Conservation (phyloP, 1,139 yeast genomes). For the Arxiozyma heterogenica region DNA sequence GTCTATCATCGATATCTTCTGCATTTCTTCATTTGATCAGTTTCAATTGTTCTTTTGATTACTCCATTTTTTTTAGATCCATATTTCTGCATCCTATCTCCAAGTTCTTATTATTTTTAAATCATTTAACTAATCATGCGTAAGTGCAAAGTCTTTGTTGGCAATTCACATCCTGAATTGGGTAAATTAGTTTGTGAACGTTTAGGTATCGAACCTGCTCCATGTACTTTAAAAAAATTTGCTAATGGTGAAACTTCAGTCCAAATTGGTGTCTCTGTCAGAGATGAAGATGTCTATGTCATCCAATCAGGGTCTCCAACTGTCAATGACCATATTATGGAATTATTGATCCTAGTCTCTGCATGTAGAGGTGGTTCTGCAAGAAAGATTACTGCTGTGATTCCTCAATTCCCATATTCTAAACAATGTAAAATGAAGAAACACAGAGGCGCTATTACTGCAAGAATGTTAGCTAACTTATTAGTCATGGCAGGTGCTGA, state of each 20-base stretch:
- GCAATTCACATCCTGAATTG: conserved; percentile 90
- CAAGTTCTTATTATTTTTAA: neutral
- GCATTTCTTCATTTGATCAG: neutral
- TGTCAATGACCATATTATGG: conserved; percentile 95
- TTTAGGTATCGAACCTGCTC: conserved; percentile 92
- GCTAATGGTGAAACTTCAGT: conserved; percentile 97
- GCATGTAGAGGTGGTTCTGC: conserved; percentile 98
- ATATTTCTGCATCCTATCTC: neutral
- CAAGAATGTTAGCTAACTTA: conserved; percentile 95
- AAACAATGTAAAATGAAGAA: conserved; percentile 97
- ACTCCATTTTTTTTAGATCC: neutral
- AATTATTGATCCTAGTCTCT: conserved; percentile 77
- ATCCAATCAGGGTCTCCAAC: conserved; percentile 87
- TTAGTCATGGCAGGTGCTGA: conserved; percentile 98
- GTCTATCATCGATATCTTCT: neutral
- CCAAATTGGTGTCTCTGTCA: conserved; percentile 85
- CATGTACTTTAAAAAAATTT: conserved; percentile 81
- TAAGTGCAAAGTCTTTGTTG: conserved; percentile 93
- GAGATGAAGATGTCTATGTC: conserved; percentile 95
- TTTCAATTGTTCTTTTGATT: neutral
- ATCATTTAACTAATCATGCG: conserved; percentile 51
- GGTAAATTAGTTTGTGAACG: conserved; percentile 85
- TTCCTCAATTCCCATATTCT: conserved; percentile 96
- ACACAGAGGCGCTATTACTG: conserved; percentile 97
- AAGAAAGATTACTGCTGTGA: conserved; percentile 89